These are phyloP conservation scores for Auxenochlorella pyrenoidosa DNA, from an alignment of 139 green algal genomes.

Conservation along the genomic window DNA sequence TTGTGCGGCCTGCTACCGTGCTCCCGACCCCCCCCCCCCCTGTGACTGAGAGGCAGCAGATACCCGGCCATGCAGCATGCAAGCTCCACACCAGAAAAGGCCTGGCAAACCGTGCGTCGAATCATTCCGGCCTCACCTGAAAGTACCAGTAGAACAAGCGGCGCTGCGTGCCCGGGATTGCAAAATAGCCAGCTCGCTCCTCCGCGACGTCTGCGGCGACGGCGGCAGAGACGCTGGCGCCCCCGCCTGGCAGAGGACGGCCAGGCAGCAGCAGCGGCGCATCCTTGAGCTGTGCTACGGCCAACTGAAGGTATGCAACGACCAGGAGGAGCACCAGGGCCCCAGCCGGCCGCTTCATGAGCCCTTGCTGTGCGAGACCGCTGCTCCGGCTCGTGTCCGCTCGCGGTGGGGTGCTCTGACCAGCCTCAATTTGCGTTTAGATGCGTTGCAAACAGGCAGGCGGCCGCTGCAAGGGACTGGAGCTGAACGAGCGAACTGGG, in stretches of 20 bases:
- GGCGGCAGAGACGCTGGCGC: not conserved
- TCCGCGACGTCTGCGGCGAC: not conserved
- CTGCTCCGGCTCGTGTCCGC: too few relatives aligned
- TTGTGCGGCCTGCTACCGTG: too few relatives aligned
- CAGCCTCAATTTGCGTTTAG: too few relatives aligned
- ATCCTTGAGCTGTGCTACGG: not conserved
- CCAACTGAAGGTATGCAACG: not conserved
- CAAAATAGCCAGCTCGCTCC: conserved; percentile 7
- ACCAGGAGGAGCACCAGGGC: not conserved
- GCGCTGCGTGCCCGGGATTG: not conserved
- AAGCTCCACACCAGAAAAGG: too few relatives aligned
- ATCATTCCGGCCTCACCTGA: not conserved
- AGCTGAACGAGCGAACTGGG: too few relatives aligned
- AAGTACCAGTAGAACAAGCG: conserved; percentile 15
- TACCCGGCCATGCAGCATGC: too few relatives aligned
- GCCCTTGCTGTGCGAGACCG: not conserved
- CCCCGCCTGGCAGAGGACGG: not conserved
- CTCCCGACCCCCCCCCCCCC: too few relatives aligned
- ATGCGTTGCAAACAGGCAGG: too few relatives aligned
- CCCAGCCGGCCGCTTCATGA: not conserved
- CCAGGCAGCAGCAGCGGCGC: not conserved
- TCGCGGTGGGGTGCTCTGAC: too few relatives aligned
- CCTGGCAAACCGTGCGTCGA: too few relatives aligned
- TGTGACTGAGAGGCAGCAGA: too few relatives aligned
- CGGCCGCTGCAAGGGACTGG: too few relatives aligned